Evolutionary conservation across 2,329 filamentous ascomycete genomes (phyloP).

Genomic region (Colletotrichum eremochloae): DNA sequence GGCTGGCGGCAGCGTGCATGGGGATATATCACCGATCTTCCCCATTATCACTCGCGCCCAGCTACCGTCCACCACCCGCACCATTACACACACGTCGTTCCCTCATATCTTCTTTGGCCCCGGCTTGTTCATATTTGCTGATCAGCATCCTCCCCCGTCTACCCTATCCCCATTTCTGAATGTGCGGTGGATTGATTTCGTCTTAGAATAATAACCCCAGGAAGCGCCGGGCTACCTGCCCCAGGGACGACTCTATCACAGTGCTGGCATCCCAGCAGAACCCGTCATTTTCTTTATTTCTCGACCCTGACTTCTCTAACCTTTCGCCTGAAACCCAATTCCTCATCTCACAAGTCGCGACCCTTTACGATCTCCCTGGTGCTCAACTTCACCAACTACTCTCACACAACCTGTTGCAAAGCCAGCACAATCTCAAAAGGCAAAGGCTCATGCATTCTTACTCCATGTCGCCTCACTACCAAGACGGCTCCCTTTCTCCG

Average conservation of each 20-base stretch:
- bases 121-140: conserved; percentile 42
- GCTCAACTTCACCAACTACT: conserved; percentile 48
- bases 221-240: conserved; percentile 59
- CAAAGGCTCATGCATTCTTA: conserved; percentile 49
- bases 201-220: conserved; percentile 55
- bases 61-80: conserved; percentile 43
- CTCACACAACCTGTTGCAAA: conserved; percentile 23
- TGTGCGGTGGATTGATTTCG: conserved; percentile 57
- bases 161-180: conserved; percentile 47
- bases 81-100: conserved; percentile 38
- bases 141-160: conserved; percentile 44
- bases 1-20: conserved; percentile 60
- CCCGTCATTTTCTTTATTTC: conserved; percentile 41
- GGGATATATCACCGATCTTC: conserved; percentile 57
- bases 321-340: conserved; percentile 47
- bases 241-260: conserved; percentile 52
- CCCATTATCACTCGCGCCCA: conserved; percentile 45
- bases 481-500: conserved; percentile 46
- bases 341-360: conserved; percentile 48
- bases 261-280: conserved; percentile 53
- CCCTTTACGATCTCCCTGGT: conserved; percentile 51
- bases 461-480: conserved; percentile 50
- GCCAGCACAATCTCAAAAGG: conserved; percentile 49
- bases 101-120: conserved; percentile 46
- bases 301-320: conserved; percentile 45